Conservation (phyloP, 139 green algal species). For the Chlamydomonas urium region DNA sequence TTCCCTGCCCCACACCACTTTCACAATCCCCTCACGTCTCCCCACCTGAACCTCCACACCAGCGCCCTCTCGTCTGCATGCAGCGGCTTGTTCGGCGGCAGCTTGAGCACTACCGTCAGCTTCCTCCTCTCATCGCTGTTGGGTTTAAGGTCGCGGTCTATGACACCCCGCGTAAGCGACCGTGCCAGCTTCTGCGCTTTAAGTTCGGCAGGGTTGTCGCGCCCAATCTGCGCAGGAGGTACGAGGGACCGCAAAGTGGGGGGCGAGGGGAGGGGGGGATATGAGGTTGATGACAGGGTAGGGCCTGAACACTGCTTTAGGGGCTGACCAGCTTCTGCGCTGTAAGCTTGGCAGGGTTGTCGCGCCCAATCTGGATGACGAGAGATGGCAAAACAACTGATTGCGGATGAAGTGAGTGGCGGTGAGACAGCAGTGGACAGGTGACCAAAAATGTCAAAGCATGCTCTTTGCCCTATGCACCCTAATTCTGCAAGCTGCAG, state of each 20-base stretch:
- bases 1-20: background rate
- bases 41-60: conserved; percentile 84
- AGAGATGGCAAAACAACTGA: no score
- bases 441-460: no score
- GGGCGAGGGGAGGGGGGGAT: no score
- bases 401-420: no score
- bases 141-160: conserved; percentile 81
- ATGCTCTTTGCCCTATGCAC: no score
- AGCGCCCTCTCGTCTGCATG: conserved; percentile 55
- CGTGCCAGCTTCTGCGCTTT: conserved; percentile 93
- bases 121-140: conserved; percentile 22
- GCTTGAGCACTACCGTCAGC: conserved; percentile 32
- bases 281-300: no score
- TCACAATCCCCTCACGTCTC: background rate
- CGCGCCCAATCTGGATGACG: conserved; percentile 67
- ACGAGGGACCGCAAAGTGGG: no score
- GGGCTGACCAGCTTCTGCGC: conserved; percentile 92
- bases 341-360: conserved; percentile 89
- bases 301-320: no score
- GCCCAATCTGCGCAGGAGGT: conserved; percentile 64
- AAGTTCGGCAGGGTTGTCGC: conserved; percentile 81
- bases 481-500: no score
- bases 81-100: conserved; percentile 65
- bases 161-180: conserved; percentile 54
- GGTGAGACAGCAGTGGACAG: no score